These are phyloP conservation scores for Aureobasidium sp. DNA, from an alignment of 2,329 filamentous ascomycete species.

Conservation along the genomic window DNA sequence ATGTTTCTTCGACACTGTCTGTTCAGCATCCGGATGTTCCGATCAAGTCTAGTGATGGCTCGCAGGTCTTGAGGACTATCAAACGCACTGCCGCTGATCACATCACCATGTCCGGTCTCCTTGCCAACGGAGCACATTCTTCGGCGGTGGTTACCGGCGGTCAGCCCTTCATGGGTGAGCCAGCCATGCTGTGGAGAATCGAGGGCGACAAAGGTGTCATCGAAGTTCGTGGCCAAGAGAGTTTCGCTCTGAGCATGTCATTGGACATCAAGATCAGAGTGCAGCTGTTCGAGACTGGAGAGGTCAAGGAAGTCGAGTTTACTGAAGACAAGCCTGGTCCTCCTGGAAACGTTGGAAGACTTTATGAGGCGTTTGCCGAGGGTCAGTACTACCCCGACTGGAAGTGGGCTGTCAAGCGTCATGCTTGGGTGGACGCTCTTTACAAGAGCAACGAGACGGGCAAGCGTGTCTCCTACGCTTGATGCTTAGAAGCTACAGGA, in stretches of 20 bases:
- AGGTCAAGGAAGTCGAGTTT: constrained; percentile 25
- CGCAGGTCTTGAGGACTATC: constrained; percentile 25
- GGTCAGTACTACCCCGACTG: constrained; percentile 26
- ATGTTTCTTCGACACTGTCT: constrained; percentile 34
- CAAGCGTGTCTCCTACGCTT: background rate
- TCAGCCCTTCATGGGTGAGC: constrained; percentile 39
- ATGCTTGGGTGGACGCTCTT: constrained; percentile 37
- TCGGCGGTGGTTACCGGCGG: constrained; percentile 41
- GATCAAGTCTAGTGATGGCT: constrained; percentile 27
- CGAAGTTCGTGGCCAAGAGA: constrained; percentile 21
- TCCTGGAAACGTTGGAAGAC: constrained; percentile 22
- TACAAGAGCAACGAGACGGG: background rate
- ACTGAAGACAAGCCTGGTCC: constrained; percentile 24
- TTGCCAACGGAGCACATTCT: constrained; percentile 34
- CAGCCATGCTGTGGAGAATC: constrained; percentile 42
- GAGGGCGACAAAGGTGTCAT: constrained; percentile 38
- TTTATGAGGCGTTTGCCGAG: constrained; percentile 21
- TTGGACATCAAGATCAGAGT: background rate
- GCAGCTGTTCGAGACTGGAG: constrained; percentile 22
- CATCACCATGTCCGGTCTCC: constrained; percentile 31
- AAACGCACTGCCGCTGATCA: constrained; percentile 39
- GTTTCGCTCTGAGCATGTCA: constrained; percentile 9
- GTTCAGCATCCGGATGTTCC: constrained; percentile 36
- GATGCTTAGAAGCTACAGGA: background rate
- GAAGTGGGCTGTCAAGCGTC: constrained; percentile 37